Base-by-base conservation (phyloP, 345 rosid genomes). In the Eucalyptus sp. region DNA sequence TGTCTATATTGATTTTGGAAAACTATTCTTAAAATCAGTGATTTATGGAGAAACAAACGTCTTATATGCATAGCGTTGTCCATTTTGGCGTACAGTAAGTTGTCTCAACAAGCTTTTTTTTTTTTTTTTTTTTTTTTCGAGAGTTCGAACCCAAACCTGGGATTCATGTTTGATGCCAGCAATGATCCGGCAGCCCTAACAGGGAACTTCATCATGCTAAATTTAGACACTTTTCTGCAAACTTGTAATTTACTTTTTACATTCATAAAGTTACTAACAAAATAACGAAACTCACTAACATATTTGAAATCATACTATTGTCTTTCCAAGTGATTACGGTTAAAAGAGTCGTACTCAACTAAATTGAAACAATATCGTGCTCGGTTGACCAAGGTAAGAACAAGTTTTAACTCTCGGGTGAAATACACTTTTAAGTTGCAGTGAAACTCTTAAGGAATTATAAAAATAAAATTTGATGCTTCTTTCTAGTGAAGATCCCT, bases 391-490 rank as follows among this genome's bases (percentile, higher is more conserved):
- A 24, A 56, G 29, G 12, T 24, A 56, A 56, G 13, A 25, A 56
- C 1, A 10, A 56, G 13, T 56, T 56, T 56, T 24, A 56, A 24
- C 13, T 56, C 5, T 56, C 1, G 4, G 7, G 1, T 56, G 29
- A 56, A 4, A 6, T 24, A 3, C 62, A 10, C 29, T 52, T 1
- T 20, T 8, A 20, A 52, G 5, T 52, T 4, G 25, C 0, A 20
- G 10, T 52, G 10, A 52, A 52, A 20, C 1, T 52, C 2, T 52
- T 0, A 52, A 20, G 5, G 2, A 52, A 52, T 0, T 52, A 20
- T 7, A 52, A 18, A 18, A 52, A 33, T 2, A 33, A 51, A 3
- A 52, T 20, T 52, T 10, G 58, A 20, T 18, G 25, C 58, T 52
- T 20, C 58, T 52, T 52, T 52, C 58, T 52, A 20, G 58, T 52